Percentiles rank a stretch among this genome's conserved stretches.
phyloP scores from a whole-genome alignment of 2,329 filamentous ascomycete species.

The Gremmenia infestans region DNA sequence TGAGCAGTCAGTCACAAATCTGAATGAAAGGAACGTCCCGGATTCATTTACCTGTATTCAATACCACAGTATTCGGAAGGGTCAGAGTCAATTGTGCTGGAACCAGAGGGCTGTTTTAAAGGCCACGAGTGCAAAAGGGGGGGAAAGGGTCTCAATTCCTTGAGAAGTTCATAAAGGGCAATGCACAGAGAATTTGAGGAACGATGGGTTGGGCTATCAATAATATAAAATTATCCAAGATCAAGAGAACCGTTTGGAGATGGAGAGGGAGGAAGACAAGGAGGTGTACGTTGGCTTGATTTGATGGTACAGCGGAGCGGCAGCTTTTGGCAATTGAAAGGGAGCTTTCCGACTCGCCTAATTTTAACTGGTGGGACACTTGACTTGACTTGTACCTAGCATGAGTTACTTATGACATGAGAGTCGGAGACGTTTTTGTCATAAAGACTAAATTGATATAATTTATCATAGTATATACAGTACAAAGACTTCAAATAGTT shows the following conservation, averaged over 20 bases:
- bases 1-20: background rate
- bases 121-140: slow-evolving; percentile 25
- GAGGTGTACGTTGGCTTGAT: background rate
- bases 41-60: background rate
- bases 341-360: background rate
- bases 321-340: no score
- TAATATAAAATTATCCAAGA: slow-evolving; percentile 17
- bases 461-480: no score
- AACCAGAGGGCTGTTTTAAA: slow-evolving; percentile 9
- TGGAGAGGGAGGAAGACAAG: background rate
- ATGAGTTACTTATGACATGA: no score
- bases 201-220: slow-evolving; percentile 5
- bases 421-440: no score
- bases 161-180: slow-evolving; percentile 25
- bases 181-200: slow-evolving; percentile 7
- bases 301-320: background rate
- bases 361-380: background rate
- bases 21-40: no score
- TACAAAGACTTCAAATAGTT: no score
- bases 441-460: no score
- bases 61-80: background rate
- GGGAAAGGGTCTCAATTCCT: slow-evolving; percentile 17
- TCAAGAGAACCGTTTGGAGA: slow-evolving; percentile 7
- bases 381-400: no score
- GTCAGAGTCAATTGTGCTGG: background rate